Evolutionary conservation across 1,139 yeast species (phyloP), one percentile per base, ranked within the genome.

Genomic region (Suhomyces atakaporum): DNA sequence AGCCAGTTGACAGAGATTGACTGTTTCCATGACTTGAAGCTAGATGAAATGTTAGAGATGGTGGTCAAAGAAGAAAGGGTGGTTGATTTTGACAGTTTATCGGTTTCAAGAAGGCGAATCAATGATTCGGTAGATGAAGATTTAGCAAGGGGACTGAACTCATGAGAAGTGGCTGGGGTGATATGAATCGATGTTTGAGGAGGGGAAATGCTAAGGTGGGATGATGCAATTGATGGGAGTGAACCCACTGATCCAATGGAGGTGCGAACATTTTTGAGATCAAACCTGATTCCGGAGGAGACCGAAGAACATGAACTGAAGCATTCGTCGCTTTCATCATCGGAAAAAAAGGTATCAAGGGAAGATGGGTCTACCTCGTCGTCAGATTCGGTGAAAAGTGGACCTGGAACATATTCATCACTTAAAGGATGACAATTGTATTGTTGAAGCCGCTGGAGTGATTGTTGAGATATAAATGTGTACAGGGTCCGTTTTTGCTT

Each of bases 391-490:
- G 33, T 36, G 16, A 25, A 32, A n/a, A 36, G 23, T 5, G 31
- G 18, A 3, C 25, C 33, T 2, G 41, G 36, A 9, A 41, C 44
- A 24, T 41, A 41, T 28, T 41, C 44, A 28, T 41, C 44, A 25
- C 44, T 41, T 16, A 41, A 26, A 8, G 37, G 37, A 16, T 41
- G 44, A 24, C 26, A 14, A 27, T 29, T 16, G 36, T 36, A 39
- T 24, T 38, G 39, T 23, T 39, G 40, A 13, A 33, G 34, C 11
- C 43, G 26, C 25, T 37, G 40, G 13, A 41, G 15, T n/a, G 40
- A 33, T 21, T 28, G 40, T 12, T 34, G 38, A 11, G 36, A 35
- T 15, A 39, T 27, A 7, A 18, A 22, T 10, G 42, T 39, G 33
- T 39, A 39, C 36, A 35, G 38, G 10, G 40, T 34, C 6, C 40